A percentile compares a stretch with the other conserved stretches of the same genome.
Conservation (phyloP, 1,139 yeast species). For the Kluyveromyces sp. region DNA sequence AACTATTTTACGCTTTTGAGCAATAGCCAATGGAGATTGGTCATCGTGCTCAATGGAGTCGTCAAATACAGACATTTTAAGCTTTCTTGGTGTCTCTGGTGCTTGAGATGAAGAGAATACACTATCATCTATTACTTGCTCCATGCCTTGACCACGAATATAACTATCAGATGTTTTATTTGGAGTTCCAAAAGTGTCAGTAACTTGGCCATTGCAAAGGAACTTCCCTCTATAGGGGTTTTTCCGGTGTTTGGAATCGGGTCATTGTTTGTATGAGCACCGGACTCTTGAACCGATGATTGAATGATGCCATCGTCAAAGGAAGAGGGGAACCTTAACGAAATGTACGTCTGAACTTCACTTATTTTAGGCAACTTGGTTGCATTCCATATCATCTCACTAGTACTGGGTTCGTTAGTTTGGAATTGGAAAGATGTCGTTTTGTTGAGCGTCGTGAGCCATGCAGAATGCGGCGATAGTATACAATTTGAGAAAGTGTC, state of each 20-base stretch:
- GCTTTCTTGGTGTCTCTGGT: constrained; percentile 7
- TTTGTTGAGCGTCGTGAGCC: constrained; percentile 7
- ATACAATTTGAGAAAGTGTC: constrained; percentile 3
- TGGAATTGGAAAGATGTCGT: constrained; percentile 14
- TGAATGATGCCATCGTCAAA: constrained; percentile 6
- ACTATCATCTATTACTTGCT: not conserved
- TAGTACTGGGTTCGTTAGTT: constrained; percentile 3
- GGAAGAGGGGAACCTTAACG: constrained; percentile 11
- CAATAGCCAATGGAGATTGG: constrained; percentile 22
- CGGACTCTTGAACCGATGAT: constrained; percentile 7
- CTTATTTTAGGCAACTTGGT: constrained; percentile 17
- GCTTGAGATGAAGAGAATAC: not conserved
- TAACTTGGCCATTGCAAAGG: constrained; percentile 2
- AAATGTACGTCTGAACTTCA: constrained; percentile 17
- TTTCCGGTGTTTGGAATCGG: not conserved
- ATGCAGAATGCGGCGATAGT: constrained; percentile 6
- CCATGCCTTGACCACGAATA: not conserved
- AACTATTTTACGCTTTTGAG: constrained; percentile 18
- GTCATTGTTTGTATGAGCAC: too few species aligned
- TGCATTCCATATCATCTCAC: constrained; percentile 10
- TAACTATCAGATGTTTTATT: constrained; percentile 10
- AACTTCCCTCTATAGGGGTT: not conserved
- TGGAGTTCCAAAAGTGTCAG: constrained; percentile 12
- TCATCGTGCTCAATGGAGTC: constrained; percentile 9
- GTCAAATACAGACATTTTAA: not conserved